Evolutionary conservation across 495 filamentous ascomycete genomes (phyloP).

Genomic region (Lophium mytilinum): DNA sequence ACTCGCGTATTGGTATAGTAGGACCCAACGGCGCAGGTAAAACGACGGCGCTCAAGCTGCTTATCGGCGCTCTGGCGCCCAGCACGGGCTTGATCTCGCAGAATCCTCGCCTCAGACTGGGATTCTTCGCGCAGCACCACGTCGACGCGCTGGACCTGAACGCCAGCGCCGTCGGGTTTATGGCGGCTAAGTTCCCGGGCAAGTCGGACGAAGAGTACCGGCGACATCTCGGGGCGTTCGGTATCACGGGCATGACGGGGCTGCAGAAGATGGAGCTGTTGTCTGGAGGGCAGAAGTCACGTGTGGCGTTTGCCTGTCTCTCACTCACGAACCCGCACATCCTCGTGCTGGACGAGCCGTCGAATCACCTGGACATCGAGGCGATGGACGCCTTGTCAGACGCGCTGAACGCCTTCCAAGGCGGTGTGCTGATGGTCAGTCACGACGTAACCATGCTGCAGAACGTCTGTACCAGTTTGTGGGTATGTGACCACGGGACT

Average conservation of each 20-base stretch:
- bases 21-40: slow-evolving; percentile 98
- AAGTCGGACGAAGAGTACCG: slow-evolving; percentile 95
- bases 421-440: slow-evolving; percentile 95
- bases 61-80: slow-evolving; percentile 76
- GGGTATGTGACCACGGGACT: slow-evolving; percentile 92
- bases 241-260: slow-evolving; percentile 95
- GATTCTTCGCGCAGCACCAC: slow-evolving; percentile 98
- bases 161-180: slow-evolving; percentile 82
- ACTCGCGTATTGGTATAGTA: slow-evolving; percentile 96
- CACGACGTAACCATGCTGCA: slow-evolving; percentile 99
- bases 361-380: slow-evolving; percentile 97
- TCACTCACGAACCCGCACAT: slow-evolving; percentile 92
- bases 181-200: slow-evolving; percentile 85
- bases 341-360: slow-evolving; percentile 94
- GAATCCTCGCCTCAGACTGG: slow-evolving; percentile 78
- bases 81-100: slow-evolving; percentile 75
- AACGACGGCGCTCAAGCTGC: slow-evolving; percentile 88
- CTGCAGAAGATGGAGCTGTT: slow-evolving; percentile 92
- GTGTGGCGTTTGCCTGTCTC: slow-evolving; percentile 93
- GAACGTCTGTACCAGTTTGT: slow-evolving; percentile 86
- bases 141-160: slow-evolving; percentile 93
- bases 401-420: slow-evolving; percentile 79
- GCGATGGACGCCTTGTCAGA: slow-evolving; percentile 93
- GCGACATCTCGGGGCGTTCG: slow-evolving; percentile 89
- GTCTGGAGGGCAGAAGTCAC: slow-evolving; percentile 96